phyloP scores from a whole-genome alignment of 495 filamentous ascomycete genomes.

The Extremus antarcticus region DNA sequence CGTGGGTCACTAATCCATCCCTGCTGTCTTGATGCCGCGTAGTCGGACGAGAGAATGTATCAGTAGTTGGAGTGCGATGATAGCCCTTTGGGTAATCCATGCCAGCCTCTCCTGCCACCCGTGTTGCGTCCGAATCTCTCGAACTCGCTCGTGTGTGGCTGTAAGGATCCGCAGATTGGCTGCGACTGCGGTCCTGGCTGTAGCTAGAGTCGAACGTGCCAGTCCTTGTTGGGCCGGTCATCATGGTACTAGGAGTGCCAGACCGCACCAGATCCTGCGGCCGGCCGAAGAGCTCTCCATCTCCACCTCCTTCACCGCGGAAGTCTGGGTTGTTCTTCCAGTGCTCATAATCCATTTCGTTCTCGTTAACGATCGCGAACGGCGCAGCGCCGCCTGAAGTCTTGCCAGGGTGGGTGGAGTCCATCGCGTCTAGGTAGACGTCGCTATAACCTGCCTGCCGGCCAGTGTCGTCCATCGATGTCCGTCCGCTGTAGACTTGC shows the following conservation, averaged over 20 bases:
- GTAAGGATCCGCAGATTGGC: constrained; percentile 2
- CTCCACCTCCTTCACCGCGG: constrained; percentile 72
- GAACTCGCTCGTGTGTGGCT: constrained; percentile 11
- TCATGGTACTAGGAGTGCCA: constrained; percentile 23
- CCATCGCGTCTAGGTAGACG: constrained; percentile 69
- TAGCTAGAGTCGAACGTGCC: constrained; percentile 10
- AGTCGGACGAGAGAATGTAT: neutral
- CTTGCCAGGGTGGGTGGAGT: constrained; percentile 63
- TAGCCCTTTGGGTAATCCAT: constrained; percentile 30
- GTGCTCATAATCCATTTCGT: constrained; percentile 83
- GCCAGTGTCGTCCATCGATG: constrained; percentile 42
- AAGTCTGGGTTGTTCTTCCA: constrained; percentile 87
- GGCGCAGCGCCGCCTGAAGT: constrained; percentile 35
- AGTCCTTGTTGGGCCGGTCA: constrained; percentile 6
- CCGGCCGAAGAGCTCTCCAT: constrained; percentile 35
- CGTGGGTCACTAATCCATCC: constrained; percentile 19
- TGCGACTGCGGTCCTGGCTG: constrained; percentile 1
- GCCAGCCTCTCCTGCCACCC: constrained; percentile 14
- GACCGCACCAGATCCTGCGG: constrained; percentile 22
- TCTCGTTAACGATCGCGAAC: constrained; percentile 85
- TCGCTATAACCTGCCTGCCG: constrained; percentile 43
- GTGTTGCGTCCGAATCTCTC: constrained; percentile 19
- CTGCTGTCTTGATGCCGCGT: constrained; percentile 9
- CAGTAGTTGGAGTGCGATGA: constrained; percentile 25
- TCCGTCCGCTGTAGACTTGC: constrained; percentile 66